Evolutionary conservation across 768 basidiomycete genomes (phyloP).

Genomic region (Hypholoma sublateritium): DNA sequence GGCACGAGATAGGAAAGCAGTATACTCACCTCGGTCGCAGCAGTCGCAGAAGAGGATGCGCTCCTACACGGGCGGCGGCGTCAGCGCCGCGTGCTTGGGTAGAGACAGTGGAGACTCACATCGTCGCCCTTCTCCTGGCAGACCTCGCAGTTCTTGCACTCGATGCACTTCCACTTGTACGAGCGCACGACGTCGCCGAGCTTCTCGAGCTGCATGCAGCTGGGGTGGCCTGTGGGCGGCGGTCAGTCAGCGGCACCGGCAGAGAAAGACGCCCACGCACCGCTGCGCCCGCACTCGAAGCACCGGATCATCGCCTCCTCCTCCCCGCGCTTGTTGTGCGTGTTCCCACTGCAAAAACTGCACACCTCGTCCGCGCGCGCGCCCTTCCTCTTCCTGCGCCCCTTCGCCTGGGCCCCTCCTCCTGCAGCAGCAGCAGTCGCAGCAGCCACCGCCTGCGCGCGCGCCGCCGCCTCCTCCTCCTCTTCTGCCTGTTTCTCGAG

Average conservation of each 20-base stretch:
- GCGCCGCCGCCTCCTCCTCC: background rate
- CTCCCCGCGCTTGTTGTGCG: slow-evolving; percentile 53
- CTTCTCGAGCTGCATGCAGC: slow-evolving; percentile 68
- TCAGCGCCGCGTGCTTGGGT: slow-evolving; percentile 10
- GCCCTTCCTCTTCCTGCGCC: slow-evolving; percentile 36
- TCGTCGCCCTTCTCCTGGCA: slow-evolving; percentile 86
- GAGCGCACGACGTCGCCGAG: slow-evolving; percentile 61
- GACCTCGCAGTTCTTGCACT: slow-evolving; percentile 91
- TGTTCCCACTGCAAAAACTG: slow-evolving; percentile 73
- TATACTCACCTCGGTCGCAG: slow-evolving; percentile 77
- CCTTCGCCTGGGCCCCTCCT: slow-evolving; percentile 36
- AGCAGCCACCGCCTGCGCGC: slow-evolving; percentile 21
- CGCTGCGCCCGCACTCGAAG: slow-evolving; percentile 79
- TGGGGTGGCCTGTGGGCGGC: slow-evolving; percentile 68
- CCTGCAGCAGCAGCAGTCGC: slow-evolving; percentile 19
- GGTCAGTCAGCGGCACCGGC: slow-evolving; percentile 10
- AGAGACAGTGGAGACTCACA: slow-evolving; percentile 48
- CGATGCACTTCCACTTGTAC: slow-evolving; percentile 86
- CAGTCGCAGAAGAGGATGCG: slow-evolving; percentile 89
- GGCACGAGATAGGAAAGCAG: slow-evolving; percentile 3
- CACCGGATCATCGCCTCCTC: slow-evolving; percentile 78
- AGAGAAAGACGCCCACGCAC: slow-evolving; percentile 36
- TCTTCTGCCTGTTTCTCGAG: slow-evolving; percentile 28
- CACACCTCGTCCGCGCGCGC: slow-evolving; percentile 61
- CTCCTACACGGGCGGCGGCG: slow-evolving; percentile 42